Conservation (phyloP, 75 land plant genomes). For the Azolla pinnata region DNA sequence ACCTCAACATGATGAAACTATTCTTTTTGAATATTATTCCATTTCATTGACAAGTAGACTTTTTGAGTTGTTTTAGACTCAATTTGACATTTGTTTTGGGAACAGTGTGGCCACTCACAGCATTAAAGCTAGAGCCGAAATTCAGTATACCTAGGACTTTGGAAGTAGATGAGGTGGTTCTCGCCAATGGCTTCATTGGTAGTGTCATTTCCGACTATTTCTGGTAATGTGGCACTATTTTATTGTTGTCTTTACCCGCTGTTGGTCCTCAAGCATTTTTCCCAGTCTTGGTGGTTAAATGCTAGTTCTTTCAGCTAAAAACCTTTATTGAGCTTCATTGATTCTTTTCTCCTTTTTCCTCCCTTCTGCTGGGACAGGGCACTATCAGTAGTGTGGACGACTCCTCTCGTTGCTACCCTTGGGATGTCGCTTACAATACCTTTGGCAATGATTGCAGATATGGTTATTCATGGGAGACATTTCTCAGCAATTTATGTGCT, state of each 20-base stretch:
- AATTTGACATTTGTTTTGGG: slow-evolving; percentile 5
- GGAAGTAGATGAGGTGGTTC: slow-evolving; percentile 77
- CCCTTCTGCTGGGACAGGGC: slow-evolving; percentile 42
- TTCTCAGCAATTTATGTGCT: slow-evolving; percentile 83
- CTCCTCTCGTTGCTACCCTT: slow-evolving; percentile 89
- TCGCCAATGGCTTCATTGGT: slow-evolving; percentile 83
- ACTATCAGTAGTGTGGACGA: slow-evolving; percentile 91
- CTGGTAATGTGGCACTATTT: slow-evolving; percentile 68
- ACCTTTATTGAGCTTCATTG: no score
- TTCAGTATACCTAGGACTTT: slow-evolving; percentile 69
- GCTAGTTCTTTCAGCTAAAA: no score
- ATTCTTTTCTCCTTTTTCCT: no score
- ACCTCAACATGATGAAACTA: no score
- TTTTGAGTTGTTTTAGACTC: no score
- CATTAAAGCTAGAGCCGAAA: slow-evolving; percentile 72
- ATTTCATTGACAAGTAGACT: no score
- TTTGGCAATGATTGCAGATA: slow-evolving; percentile 94
- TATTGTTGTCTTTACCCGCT: no score
- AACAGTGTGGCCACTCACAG: slow-evolving; percentile 78
- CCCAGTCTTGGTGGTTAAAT: no score
- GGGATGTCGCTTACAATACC: slow-evolving; percentile 98
- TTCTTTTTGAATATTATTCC: no score
- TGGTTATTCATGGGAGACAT: slow-evolving; percentile 93
- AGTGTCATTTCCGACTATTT: slow-evolving; percentile 94
- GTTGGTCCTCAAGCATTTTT: no score